Evolutionary conservation across 306 rosid species (phyloP).

Genomic region (Citrullus colocynthis): DNA sequence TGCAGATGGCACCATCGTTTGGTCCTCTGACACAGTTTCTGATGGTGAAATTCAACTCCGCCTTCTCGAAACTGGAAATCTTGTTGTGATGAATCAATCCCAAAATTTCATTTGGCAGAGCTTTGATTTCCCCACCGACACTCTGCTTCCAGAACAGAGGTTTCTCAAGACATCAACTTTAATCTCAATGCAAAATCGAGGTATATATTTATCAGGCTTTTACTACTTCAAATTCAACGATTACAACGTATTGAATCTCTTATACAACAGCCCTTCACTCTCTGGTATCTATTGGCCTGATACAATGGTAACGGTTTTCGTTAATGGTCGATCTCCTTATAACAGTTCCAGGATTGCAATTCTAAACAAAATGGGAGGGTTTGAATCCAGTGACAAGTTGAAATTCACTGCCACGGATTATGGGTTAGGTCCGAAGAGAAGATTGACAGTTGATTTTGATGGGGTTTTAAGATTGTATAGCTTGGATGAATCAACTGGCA

Average conservation of each 20-base stretch:
- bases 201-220: conserved; percentile 18
- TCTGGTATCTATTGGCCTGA: conserved; percentile 8
- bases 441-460: conserved; percentile 12
- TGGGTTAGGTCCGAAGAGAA: conserved; percentile 5
- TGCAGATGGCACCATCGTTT: not conserved
- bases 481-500: conserved; percentile 6
- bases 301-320: not conserved
- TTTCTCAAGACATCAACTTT: conserved; percentile 14
- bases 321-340: conserved; percentile 9
- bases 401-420: conserved; percentile 8
- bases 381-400: conserved; percentile 6
- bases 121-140: conserved; percentile 29
- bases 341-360: conserved; percentile 9
- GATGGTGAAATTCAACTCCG: not conserved
- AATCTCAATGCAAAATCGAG: conserved; percentile 13
- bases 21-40: conserved; percentile 17
- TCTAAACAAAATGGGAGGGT: not conserved
- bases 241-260: conserved; percentile 8
- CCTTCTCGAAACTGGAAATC: conserved; percentile 27
- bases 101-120: conserved; percentile 26
- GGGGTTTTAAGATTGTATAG: conserved; percentile 11
- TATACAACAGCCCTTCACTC: not conserved
- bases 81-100: conserved; percentile 11
- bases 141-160: conserved; percentile 29
- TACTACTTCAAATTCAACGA: conserved; percentile 16